phyloP scores from a whole-genome alignment of 164 flowering plant genomes.

The Houttuynia cordata region DNA sequence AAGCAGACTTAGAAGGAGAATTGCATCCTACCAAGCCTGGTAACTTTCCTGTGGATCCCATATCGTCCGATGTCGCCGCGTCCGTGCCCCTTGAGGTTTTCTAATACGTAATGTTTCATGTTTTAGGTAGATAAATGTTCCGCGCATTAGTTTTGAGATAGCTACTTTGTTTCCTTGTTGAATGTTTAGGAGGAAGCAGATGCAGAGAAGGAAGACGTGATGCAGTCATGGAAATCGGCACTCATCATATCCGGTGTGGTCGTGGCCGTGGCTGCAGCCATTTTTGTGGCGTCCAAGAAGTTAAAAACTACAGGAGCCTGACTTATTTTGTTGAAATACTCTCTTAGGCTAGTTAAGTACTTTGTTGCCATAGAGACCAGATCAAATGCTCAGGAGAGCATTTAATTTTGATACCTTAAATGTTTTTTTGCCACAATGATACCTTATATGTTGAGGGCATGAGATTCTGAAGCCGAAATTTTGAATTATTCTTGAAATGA shows the following conservation, averaged over 20 bases:
- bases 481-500: background rate
- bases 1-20: background rate
- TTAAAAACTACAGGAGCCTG: conserved; percentile 3
- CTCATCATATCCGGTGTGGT: conserved; percentile 4
- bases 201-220: background rate
- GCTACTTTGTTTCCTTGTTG: background rate
- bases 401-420: too few species aligned
- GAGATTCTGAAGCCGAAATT: background rate
- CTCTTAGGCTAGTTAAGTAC: background rate
- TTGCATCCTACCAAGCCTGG: background rate
- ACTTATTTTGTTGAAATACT: background rate
- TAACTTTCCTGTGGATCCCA: background rate
- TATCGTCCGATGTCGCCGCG: background rate
- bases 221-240: conserved; percentile 1
- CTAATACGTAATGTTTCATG: too few species aligned
- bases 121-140: background rate
- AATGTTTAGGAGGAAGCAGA: background rate
- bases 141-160: background rate
- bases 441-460: background rate
- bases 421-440: too few species aligned
- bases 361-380: background rate
- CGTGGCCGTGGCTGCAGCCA: conserved; percentile 4
- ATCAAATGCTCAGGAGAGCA: background rate
- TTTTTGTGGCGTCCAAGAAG: conserved; percentile 6
- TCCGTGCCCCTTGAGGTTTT: background rate